These are phyloP conservation scores for Phaffia australis DNA, from an alignment of 768 basidiomycete genomes.

Conservation along the genomic window DNA sequence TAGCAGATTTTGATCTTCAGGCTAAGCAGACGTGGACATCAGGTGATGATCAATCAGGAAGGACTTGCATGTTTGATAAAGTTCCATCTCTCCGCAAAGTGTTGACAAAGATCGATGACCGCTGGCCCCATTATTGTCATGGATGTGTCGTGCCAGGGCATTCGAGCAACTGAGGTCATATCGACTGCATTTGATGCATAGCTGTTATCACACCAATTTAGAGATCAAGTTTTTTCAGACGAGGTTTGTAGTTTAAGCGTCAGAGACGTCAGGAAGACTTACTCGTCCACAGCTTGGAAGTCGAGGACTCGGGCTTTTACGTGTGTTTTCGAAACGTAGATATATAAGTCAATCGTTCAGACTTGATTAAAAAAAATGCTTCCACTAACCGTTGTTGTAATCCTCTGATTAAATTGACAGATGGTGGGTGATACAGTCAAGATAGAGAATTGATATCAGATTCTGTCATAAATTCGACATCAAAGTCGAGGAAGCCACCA, in stretches of 20 bases:
- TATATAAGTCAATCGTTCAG: constrained; percentile 37
- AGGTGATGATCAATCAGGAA: background rate
- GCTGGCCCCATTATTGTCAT: constrained; percentile 70
- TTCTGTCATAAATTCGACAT: background rate
- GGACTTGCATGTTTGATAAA: constrained; percentile 61
- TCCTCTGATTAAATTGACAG: constrained; percentile 40
- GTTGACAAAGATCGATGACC: constrained; percentile 83
- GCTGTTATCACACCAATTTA: constrained; percentile 18
- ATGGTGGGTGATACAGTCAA: background rate
- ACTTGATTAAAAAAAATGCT: background rate
- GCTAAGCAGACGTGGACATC: background rate
- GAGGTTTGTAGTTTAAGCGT: background rate
- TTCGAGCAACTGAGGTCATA: constrained; percentile 53
- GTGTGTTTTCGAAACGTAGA: constrained; percentile 32
- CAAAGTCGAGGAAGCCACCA: no score
- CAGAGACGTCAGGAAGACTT: constrained; percentile 25
- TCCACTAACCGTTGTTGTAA: constrained; percentile 50
- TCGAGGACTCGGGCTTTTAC: constrained; percentile 58
- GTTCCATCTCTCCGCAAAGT: constrained; percentile 69
- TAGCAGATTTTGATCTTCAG: background rate
- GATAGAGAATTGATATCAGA: background rate
- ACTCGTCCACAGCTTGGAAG: constrained; percentile 64
- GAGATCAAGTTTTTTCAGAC: no score
- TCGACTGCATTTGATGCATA: constrained; percentile 62
- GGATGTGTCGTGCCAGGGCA: constrained; percentile 91